Percentiles rank a stretch among this genome's conserved stretches.
phyloP scores from a whole-genome alignment of 1,139 yeast genomes.

The Pichia sp. region DNA sequence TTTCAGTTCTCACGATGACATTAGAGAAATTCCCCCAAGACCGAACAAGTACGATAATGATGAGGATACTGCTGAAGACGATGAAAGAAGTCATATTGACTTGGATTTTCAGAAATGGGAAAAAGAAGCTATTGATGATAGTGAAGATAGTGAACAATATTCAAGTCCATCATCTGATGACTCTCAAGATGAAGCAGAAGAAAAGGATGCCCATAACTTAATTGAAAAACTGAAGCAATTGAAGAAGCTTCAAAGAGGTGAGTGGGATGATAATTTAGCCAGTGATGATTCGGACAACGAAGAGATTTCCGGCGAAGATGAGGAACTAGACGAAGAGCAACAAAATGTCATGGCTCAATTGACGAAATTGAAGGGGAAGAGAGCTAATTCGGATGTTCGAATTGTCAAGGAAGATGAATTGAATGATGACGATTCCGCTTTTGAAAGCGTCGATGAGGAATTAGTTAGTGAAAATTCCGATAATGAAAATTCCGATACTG shows the following conservation, averaged over 20 bases:
- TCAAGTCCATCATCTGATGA: conserved; percentile 17
- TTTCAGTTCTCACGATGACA: conserved; percentile 20
- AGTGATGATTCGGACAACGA: conserved; percentile 9
- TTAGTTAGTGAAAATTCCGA: no score
- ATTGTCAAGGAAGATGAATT: conserved; percentile 19
- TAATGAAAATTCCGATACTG: neutral
- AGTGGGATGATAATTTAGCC: conserved; percentile 14
- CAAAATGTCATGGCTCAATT: conserved; percentile 12
- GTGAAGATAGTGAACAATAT: conserved; percentile 15
- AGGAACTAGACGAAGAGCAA: conserved; percentile 7
- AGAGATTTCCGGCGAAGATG: conserved; percentile 12
- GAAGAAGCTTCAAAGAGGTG: conserved; percentile 15
- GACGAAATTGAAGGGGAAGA: conserved; percentile 7
- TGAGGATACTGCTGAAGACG: neutral
- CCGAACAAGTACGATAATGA: neutral
- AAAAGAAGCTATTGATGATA: conserved; percentile 7
- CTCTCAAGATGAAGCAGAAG: conserved; percentile 22
- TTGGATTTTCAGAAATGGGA: conserved; percentile 15
- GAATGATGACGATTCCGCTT: conserved; percentile 7
- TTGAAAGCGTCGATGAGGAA: no score
- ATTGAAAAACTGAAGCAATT: conserved; percentile 12
- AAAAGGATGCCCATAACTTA: conserved; percentile 7
- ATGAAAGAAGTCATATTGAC: conserved; percentile 8
- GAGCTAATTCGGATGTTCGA: conserved; percentile 9
- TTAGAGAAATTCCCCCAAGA: conserved; percentile 12